Conservation (phyloP, 1,284 basidiomycete species). For the Xerocomus cyaneibrunnescens region DNA sequence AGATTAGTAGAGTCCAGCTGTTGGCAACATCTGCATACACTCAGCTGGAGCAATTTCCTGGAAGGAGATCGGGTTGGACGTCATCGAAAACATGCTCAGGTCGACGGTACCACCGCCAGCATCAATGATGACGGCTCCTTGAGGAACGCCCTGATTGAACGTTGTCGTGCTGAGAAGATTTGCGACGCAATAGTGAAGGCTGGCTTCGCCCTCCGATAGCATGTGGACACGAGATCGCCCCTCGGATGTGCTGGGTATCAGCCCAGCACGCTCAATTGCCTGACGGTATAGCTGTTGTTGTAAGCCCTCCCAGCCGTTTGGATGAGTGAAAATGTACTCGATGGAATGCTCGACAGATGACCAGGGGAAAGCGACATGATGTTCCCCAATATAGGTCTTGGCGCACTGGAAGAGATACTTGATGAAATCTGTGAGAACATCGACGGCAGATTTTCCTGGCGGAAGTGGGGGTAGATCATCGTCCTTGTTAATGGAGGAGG, state of each 20-base stretch:
- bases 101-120: too few species aligned
- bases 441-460: too few species aligned
- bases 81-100: not conserved
- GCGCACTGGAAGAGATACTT: too few species aligned
- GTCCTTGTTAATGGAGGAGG: not conserved
- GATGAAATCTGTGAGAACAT: too few species aligned
- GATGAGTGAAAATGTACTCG: not conserved
- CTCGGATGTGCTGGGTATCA: not conserved
- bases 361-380: not conserved
- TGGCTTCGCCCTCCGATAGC: not conserved
- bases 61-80: not conserved
- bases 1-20: not conserved
- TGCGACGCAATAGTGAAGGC: not conserved
- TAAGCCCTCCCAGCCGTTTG: not conserved
- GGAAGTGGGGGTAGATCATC: too few species aligned
- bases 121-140: not conserved
- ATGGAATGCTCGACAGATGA: not conserved
- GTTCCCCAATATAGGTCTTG: not conserved
- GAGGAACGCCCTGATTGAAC: too few species aligned
- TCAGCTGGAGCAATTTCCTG: not conserved
- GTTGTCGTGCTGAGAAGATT: not conserved
- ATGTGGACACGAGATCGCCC: not conserved
- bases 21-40: not conserved
- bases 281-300: not conserved
- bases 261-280: not conserved